A percentile compares a stretch with the other conserved stretches of the same genome.
Conservation (phyloP, 345 rosid species). For the Arabis hirsuta region DNA sequence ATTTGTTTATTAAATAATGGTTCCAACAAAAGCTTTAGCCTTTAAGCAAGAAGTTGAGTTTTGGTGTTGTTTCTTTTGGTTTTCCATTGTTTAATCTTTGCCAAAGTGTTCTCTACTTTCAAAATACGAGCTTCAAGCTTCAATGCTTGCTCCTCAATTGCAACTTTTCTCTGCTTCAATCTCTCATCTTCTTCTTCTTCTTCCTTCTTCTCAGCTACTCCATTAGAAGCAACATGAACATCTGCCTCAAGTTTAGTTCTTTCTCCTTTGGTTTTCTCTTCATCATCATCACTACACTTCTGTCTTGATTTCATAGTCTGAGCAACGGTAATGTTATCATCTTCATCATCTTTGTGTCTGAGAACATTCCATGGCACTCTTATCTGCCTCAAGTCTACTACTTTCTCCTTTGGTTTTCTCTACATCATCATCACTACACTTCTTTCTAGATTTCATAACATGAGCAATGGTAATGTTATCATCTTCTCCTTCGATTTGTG, state of each 20-base stretch:
- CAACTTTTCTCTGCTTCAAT: slow-evolving; percentile 8
- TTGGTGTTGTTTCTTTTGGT: neutral
- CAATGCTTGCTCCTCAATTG: neutral
- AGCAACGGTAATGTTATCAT: no score
- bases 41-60: neutral
- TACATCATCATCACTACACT: neutral
- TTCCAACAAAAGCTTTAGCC: no score
- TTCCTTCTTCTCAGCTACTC: neutral
- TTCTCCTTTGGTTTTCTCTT: no score
- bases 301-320: no score
- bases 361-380: no score
- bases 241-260: no score
- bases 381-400: no score
- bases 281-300: no score
- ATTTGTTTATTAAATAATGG: no score
- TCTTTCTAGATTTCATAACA: slow-evolving; percentile 22
- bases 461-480: slow-evolving; percentile 15
- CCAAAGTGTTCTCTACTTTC: slow-evolving; percentile 19
- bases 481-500: slow-evolving; percentile 3
- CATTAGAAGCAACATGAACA: neutral
- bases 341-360: no score
- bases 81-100: slow-evolving; percentile 18
- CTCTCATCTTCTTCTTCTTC: neutral
- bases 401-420: slow-evolving; percentile 5
- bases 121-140: slow-evolving; percentile 7